Percentiles rank a stretch among this genome's conserved stretches.
Evolutionary conservation across 1,139 yeast species (phyloP).

Genomic region (Fermentozyma sake): DNA sequence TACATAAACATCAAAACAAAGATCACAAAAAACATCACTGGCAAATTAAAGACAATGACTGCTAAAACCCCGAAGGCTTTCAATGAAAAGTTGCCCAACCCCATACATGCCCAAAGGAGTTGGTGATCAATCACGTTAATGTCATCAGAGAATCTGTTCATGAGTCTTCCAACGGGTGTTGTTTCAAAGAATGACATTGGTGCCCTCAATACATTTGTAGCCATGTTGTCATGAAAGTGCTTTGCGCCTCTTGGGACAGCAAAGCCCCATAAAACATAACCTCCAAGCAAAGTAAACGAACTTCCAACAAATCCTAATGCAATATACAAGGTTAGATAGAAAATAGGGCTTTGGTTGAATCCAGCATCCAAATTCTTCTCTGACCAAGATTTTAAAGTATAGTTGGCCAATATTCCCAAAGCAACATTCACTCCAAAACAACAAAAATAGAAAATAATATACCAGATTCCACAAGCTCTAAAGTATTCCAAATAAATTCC

Average conservation of each 20-base stretch:
- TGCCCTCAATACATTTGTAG: slow-evolving; percentile 30
- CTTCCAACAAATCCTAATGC: slow-evolving; percentile 25
- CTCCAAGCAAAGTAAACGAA: slow-evolving; percentile 22
- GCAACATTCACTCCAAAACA: slow-evolving; percentile 18
- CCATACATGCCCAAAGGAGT: slow-evolving; percentile 28
- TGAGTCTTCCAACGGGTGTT: slow-evolving; percentile 39
- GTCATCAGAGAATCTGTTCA: slow-evolving; percentile 39
- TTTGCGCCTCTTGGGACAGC: slow-evolving; percentile 31
- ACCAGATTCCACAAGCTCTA: slow-evolving; percentile 30
- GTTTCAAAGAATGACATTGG: slow-evolving; percentile 45
- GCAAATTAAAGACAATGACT: slow-evolving; percentile 29
- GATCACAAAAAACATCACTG: slow-evolving; percentile 29
- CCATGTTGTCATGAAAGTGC: slow-evolving; percentile 36
- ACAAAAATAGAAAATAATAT: slow-evolving; percentile 22
- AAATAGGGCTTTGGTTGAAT: slow-evolving; percentile 18
- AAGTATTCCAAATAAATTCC: slow-evolving; percentile 29
- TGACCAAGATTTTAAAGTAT: slow-evolving; percentile 37
- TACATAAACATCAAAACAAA: slow-evolving; percentile 19
- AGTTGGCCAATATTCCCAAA: slow-evolving; percentile 24
- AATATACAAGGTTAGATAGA: slow-evolving; percentile 24
- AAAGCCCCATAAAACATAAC: slow-evolving; percentile 29
- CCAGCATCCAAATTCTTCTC: slow-evolving; percentile 26
- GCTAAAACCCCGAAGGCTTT: slow-evolving; percentile 21
- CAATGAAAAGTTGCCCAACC: slow-evolving; percentile 19
- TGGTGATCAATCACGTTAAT: slow-evolving; percentile 30